These are phyloP conservation scores for Paspalum notatum DNA, from an alignment of 176 grass and related monocot genomes.

Conservation along the genomic window DNA sequence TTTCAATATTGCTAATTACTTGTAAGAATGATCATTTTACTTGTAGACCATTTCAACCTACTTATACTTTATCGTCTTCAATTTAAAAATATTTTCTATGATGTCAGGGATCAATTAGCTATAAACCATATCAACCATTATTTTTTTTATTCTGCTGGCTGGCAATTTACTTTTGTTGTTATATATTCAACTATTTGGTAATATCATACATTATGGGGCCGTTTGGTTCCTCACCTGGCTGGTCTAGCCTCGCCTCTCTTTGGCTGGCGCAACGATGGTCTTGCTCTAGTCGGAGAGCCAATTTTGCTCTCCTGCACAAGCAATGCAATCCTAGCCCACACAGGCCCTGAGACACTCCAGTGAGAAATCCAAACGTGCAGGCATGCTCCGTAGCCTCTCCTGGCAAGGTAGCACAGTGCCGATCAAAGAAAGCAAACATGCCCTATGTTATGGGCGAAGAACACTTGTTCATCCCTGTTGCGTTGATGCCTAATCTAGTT, in stretches of 20 bases:
- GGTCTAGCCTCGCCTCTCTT: too few relatives aligned
- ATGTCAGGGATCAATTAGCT: background rate
- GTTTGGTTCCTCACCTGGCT: too few relatives aligned
- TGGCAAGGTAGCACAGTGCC: too few relatives aligned
- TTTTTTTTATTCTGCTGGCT: constrained; percentile 21
- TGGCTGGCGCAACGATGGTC: too few relatives aligned
- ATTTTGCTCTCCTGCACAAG: too few relatives aligned
- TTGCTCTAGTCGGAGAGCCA: too few relatives aligned
- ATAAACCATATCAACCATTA: background rate
- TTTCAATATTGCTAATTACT: constrained; percentile 19
- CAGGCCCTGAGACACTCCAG: too few relatives aligned
- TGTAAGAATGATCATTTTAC: background rate
- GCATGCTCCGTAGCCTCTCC: too few relatives aligned
- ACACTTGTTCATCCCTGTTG: constrained; percentile 19
- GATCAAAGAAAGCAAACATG: too few relatives aligned
- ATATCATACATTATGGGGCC: background rate
- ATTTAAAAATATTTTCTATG: background rate
- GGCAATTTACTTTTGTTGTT: constrained; percentile 18
- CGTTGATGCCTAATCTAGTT: constrained; percentile 5
- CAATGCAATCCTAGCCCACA: too few relatives aligned
- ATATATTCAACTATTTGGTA: background rate
- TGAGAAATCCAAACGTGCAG: too few relatives aligned
- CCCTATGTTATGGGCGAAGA: too few relatives aligned
- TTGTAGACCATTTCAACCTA: background rate
- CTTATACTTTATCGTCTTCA: background rate